Evolutionary conservation across 2,329 filamentous ascomycete genomes (phyloP).

Genomic region (Aspergillus flavus): DNA sequence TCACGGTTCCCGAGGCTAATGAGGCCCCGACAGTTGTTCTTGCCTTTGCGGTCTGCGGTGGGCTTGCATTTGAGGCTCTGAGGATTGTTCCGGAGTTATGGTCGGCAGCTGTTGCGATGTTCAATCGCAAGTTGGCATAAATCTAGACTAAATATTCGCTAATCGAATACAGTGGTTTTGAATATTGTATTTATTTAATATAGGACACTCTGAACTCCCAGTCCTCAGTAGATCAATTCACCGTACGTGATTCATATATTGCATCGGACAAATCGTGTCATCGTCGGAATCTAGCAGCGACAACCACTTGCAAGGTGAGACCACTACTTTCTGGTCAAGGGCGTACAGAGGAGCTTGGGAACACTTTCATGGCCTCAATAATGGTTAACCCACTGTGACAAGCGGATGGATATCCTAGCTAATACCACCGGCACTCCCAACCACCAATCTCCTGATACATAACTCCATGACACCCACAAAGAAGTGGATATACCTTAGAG

Average conservation of each 20-base stretch:
- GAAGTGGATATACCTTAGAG: not conserved
- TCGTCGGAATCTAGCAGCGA: not conserved
- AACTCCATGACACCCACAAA: not conserved
- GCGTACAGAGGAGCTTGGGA: not conserved
- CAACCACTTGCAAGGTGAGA: not conserved
- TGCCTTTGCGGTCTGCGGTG: constrained; percentile 65
- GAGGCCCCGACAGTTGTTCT: constrained; percentile 53
- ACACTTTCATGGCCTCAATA: not conserved
- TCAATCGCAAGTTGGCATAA: constrained; percentile 29
- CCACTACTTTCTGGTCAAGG: not conserved
- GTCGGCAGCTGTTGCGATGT: constrained; percentile 34
- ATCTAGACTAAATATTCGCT: not conserved
- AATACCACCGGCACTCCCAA: not conserved
- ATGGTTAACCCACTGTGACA: not conserved
- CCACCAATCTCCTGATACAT: not conserved
- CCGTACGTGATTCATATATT: not conserved
- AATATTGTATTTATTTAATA: not conserved
- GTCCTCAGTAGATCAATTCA: not conserved
- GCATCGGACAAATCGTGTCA: not conserved
- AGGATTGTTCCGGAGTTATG: constrained; percentile 47
- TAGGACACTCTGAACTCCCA: not conserved
- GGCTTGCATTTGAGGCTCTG: constrained; percentile 61
- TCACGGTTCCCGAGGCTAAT: not conserved
- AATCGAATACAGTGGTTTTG: no score
- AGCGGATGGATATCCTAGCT: not conserved